These are phyloP conservation scores for Penicillium polonicum DNA, from an alignment of 2,329 filamentous ascomycete genomes.

Conservation along the genomic window DNA sequence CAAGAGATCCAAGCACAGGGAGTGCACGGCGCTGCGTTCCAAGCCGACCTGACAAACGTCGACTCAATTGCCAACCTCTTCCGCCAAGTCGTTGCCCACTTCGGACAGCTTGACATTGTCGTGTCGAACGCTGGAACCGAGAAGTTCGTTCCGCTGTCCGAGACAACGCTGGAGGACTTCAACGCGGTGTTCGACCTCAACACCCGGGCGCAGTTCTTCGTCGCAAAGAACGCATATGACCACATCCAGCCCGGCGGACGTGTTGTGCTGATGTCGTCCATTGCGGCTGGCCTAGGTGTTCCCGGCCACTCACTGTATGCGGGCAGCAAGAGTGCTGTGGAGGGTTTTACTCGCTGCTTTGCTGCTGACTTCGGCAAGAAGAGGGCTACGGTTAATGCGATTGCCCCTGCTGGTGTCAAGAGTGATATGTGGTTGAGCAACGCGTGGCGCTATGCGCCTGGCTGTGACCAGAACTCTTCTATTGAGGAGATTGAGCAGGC, in stretches of 20 bases:
- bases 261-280: conserved; percentile 72
- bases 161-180: conserved; percentile 31
- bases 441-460: conserved; percentile 64
- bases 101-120: conserved; percentile 38
- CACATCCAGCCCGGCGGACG: conserved; percentile 68
- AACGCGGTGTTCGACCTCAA: conserved; percentile 61
- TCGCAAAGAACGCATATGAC: conserved; percentile 66
- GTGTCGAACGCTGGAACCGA: conserved; percentile 57
- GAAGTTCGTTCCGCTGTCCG: conserved; percentile 29
- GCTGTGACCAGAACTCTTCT: conserved; percentile 40
- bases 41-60: conserved; percentile 67
- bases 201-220: conserved; percentile 64
- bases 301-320: conserved; percentile 73
- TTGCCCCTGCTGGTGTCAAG: conserved; percentile 29
- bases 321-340: conserved; percentile 72
- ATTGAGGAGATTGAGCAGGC: conserved; percentile 56
- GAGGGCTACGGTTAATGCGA: conserved; percentile 29
- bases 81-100: conserved; percentile 61
- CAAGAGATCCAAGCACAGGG: conserved; percentile 64
- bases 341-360: conserved; percentile 73
- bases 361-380: conserved; percentile 68
- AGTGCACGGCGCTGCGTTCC: conserved; percentile 62
- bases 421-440: conserved; percentile 72
- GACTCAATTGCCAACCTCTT: conserved; percentile 64
- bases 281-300: conserved; percentile 65